Evolutionary conservation across 805 yeast species (phyloP).

Genomic region (Priceomyces medius): DNA sequence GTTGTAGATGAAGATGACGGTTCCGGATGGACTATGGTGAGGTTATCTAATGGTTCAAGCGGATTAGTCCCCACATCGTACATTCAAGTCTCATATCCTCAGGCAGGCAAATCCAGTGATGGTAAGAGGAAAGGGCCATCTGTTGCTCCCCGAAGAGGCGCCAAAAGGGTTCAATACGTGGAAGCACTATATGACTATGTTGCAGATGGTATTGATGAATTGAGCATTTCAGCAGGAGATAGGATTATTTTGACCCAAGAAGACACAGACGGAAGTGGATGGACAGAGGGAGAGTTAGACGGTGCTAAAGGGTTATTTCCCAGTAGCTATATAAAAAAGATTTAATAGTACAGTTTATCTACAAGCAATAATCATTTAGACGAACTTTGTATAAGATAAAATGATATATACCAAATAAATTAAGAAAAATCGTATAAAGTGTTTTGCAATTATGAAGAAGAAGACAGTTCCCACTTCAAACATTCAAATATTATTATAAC

Average conservation of each 20-base stretch:
- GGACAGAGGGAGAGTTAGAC: constrained; percentile 85
- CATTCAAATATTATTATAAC: constrained; percentile 5
- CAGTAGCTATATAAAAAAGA: constrained; percentile 59
- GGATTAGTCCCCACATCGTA: constrained; percentile 91
- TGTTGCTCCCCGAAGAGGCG: constrained; percentile 77
- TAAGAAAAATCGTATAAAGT: constrained; percentile 8
- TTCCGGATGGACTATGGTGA: constrained; percentile 84
- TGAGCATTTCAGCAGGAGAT: constrained; percentile 72
- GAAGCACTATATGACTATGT: constrained; percentile 73
- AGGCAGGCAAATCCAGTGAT: constrained; percentile 9
- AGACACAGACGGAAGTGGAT: constrained; percentile 72
- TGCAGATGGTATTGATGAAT: constrained; percentile 79
- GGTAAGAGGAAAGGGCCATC: constrained; percentile 63
- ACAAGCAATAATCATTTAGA: neutral
- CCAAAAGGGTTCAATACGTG: constrained; percentile 60
- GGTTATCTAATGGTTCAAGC: constrained; percentile 37
- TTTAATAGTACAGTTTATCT: constrained; percentile 11
- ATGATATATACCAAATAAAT: constrained; percentile 12
- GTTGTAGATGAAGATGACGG: constrained; percentile 77
- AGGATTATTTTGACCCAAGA: constrained; percentile 59
- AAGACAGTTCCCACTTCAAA: constrained; percentile 1
- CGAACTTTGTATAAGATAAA: constrained; percentile 11
- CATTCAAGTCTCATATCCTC: constrained; percentile 41
- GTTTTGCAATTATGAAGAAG: constrained; percentile 3
- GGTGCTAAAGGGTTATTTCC: constrained; percentile 50